Conservation (phyloP, 2,329 filamentous ascomycete genomes). For the Penicillium sp. region DNA sequence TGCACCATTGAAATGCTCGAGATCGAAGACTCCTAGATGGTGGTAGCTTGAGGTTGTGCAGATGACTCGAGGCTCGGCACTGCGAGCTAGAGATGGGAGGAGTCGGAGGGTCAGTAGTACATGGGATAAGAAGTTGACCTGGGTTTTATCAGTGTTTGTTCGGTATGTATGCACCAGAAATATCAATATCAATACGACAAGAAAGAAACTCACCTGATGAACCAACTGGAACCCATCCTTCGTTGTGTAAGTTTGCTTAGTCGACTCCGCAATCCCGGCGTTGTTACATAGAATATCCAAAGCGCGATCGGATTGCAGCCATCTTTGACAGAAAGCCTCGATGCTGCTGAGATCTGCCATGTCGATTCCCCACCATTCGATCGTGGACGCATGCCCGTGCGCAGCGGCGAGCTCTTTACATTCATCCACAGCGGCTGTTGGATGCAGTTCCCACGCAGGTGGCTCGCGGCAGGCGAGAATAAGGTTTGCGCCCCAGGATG, state of each 20-base stretch:
- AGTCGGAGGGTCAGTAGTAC: conserved; percentile 18
- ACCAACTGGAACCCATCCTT: conserved; percentile 16
- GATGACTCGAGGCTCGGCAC: conserved; percentile 13
- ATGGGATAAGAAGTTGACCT: conserved; percentile 21
- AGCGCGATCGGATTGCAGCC: conserved; percentile 10
- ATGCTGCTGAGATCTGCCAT: conserved; percentile 17
- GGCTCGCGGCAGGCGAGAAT: conserved; percentile 20
- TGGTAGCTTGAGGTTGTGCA: conserved; percentile 20
- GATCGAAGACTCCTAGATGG: conserved; percentile 13
- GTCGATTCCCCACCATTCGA: conserved; percentile 19
- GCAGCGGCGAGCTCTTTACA: conserved; percentile 9
- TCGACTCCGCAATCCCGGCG: conserved; percentile 8
- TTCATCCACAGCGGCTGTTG: conserved; percentile 11
- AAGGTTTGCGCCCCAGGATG: conserved; percentile 19
- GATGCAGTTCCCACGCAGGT: conserved; percentile 14
- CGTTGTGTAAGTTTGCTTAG: conserved; percentile 1
- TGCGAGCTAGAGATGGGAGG: conserved; percentile 16
- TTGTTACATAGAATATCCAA: conserved; percentile 21
- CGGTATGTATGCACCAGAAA: too few relatives aligned
- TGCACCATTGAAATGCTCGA: conserved; percentile 12
- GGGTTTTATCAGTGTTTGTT: not conserved
- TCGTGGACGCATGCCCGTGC: conserved; percentile 6
- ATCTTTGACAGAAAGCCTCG: conserved; percentile 14
- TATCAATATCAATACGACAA: too few relatives aligned
- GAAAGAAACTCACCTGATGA: conserved; percentile 12